Base-by-base conservation (phyloP, 805 yeast species). In the Sugiyamaella floridensis region DNA sequence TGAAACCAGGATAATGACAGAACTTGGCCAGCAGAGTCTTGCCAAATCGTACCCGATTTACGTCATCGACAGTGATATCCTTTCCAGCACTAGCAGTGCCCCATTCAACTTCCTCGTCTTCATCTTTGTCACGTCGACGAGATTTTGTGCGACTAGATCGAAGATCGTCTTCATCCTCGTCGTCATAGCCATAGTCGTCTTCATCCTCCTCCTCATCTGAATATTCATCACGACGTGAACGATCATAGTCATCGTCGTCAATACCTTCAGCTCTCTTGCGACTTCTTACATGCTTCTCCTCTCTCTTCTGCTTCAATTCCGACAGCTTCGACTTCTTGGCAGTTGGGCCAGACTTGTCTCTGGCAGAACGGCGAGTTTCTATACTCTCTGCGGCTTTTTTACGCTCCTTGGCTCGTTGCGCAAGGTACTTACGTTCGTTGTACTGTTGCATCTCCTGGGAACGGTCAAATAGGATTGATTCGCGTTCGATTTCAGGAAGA, bases 401-500 rank as follows among this genome's bases (percentile, higher is more conserved):
- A 52, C 73, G 63, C 37, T 65, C 73, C 58, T 75, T 71, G 51
- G 88, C 85, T 70, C 98, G 85, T 65, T 88, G 84, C 28, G 86
- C 89, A 62, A 95, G 80, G 62, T 85, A 83, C 66, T 80, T 79
- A 64, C 89, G 81, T 71, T 93, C 98, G 55, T 86, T 83, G 70
- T 76, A 90, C 59, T 86, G 82, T 68, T 92, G 96, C 82, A 88
- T 80, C 56, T 87, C 95, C 70, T 89, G 97, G 8, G 88, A 80
- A 69, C 99, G 87, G 52, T 92, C 98, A 62, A 88, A 93, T 52
- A 93, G 77, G 52, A 89, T 80, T 60, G 86, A 83, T 73, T 93
- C 99, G 64, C 98, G 85, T 63, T 87, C 87, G 67, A 93, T 80
- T 74, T 93, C 99, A 52, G 92, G 95, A 82, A 93, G 77, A 0